A percentile compares a stretch with the other conserved stretches of the same genome.
Evolutionary conservation across 345 rosid species (phyloP).

Genomic region (Raphanus raphanistrum): DNA sequence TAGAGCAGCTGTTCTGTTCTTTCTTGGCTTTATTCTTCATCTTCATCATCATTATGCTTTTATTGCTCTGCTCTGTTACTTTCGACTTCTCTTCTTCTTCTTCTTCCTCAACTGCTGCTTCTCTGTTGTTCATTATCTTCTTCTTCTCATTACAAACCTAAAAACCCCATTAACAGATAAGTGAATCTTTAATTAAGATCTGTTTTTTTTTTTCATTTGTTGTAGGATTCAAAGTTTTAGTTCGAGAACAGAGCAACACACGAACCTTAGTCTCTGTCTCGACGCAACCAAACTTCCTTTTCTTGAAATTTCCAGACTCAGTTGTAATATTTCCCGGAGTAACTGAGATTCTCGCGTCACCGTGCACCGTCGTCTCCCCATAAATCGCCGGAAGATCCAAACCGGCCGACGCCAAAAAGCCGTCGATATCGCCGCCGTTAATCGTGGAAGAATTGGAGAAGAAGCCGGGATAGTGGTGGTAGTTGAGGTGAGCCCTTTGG

Average conservation of each 20-base stretch:
- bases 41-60: conserved; percentile 10
- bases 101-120: not conserved
- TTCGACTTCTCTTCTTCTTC: conserved; percentile 13
- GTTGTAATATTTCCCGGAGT: not conserved
- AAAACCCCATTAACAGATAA: not conserved
- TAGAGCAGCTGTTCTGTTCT: conserved; percentile 49
- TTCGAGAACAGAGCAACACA: not conserved
- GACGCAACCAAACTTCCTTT: not conserved
- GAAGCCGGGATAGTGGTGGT: conserved; percentile 38
- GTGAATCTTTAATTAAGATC: not conserved
- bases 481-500: conserved; percentile 49
- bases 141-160: not conserved
- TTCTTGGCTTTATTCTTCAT: conserved; percentile 17
- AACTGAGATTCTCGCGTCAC: not conserved
- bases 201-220: not conserved
- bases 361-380: not conserved
- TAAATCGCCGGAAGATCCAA: conserved; percentile 30
- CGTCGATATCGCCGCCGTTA: conserved; percentile 25
- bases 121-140: not conserved
- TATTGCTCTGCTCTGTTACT: conserved; percentile 9
- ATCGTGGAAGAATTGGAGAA: conserved; percentile 32
- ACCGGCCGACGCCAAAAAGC: conserved; percentile 20
- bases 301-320: conserved; percentile 14
- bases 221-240: not conserved
- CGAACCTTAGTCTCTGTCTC: conserved; percentile 30